phyloP scores from a whole-genome alignment of 352 stramenopile genomes.

The Peronospora farinosa region DNA sequence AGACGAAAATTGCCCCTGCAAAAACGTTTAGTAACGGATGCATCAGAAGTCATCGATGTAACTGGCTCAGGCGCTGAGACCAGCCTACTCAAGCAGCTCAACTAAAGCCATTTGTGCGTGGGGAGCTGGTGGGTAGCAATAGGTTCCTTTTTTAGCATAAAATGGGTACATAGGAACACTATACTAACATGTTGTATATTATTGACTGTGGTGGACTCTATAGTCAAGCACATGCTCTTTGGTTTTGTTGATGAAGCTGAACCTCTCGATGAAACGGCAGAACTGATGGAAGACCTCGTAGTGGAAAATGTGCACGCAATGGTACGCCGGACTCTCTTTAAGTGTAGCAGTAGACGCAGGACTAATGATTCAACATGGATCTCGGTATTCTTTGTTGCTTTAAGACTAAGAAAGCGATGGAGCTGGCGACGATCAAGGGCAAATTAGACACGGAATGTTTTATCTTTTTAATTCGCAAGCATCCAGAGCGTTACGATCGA shows the following conservation, averaged over 20 bases:
- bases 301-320: slow-evolving; percentile 79
- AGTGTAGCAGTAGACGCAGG: neutral
- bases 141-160: slow-evolving; percentile 26
- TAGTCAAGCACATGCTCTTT: slow-evolving; percentile 89
- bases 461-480: slow-evolving; percentile 85
- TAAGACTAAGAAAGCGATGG: slow-evolving; percentile 83
- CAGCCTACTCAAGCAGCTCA: slow-evolving; percentile 17
- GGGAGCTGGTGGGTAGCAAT: slow-evolving; percentile 79
- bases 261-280: slow-evolving; percentile 60
- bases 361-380: neutral
- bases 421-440: slow-evolving; percentile 71
- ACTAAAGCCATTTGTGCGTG: slow-evolving; percentile 71
- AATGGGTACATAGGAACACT: neutral
- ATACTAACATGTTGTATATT: slow-evolving; percentile 5
- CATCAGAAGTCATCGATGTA: neutral
- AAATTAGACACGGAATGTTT: slow-evolving; percentile 86
- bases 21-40: slow-evolving; percentile 27
- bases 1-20: slow-evolving; percentile 27
- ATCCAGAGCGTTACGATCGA: slow-evolving; percentile 74
- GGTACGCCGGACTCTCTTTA: slow-evolving; percentile 32
- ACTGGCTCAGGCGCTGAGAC: slow-evolving; percentile 10
- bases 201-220: neutral
- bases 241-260: slow-evolving; percentile 76
- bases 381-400: slow-evolving; percentile 4
- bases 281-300: slow-evolving; percentile 83